phyloP scores from a whole-genome alignment of 495 filamentous ascomycete species.

The Penicillium bovifimosum region DNA sequence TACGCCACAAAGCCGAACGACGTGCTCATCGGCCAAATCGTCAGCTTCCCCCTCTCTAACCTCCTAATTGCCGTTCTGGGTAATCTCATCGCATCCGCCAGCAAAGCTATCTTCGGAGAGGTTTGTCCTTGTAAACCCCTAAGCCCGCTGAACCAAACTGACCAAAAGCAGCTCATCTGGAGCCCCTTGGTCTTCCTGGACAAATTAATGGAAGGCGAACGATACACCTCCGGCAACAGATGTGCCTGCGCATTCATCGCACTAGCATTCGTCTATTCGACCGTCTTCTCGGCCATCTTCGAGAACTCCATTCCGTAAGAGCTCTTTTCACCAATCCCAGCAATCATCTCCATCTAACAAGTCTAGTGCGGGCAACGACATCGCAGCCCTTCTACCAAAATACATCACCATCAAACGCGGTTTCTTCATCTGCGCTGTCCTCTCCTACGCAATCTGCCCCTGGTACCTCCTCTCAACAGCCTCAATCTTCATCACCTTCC shows the following conservation, averaged over 20 bases:
- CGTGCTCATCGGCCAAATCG: constrained; percentile 28
- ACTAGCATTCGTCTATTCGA: constrained; percentile 23
- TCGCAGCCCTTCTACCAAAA: constrained; percentile 24
- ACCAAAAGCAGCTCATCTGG: constrained; percentile 23
- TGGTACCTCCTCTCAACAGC: constrained; percentile 31
- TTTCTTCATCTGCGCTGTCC: constrained; percentile 26
- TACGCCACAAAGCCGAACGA: constrained; percentile 33
- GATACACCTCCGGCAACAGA: constrained; percentile 22
- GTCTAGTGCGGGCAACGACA: constrained; percentile 25
- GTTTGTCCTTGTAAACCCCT: neutral
- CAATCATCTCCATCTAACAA: neutral
- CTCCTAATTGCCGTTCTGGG: constrained; percentile 21
- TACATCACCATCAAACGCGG: constrained; percentile 30
- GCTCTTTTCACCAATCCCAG: neutral
- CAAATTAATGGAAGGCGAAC: constrained; percentile 25
- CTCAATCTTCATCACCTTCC: constrained; percentile 28
- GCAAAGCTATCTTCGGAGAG: constrained; percentile 20
- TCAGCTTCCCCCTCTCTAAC: constrained; percentile 32
- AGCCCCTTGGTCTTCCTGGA: constrained; percentile 21
- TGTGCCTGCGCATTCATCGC: constrained; percentile 23
- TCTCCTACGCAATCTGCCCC: constrained; percentile 30
- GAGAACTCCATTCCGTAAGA: constrained; percentile 31
- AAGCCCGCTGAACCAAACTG: neutral
- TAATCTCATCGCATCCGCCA: constrained; percentile 20
- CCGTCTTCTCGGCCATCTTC: constrained; percentile 24